Evolutionary conservation across 768 basidiomycete species (phyloP).

Genomic region (Suillus cothurnatus): DNA sequence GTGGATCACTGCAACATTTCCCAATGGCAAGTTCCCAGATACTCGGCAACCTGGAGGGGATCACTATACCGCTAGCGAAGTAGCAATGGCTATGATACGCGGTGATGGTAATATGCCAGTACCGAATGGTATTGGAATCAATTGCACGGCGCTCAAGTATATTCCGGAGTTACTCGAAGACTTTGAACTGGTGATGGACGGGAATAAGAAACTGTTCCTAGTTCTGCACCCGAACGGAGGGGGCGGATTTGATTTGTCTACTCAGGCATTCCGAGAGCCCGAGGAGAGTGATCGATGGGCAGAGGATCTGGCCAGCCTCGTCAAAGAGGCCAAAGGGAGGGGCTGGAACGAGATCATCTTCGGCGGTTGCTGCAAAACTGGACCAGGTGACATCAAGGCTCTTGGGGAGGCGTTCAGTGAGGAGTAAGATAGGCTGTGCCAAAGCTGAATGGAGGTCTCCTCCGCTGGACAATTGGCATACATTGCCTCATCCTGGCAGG

Average conservation of each 20-base stretch:
- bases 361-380: conserved; percentile 73
- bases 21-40: conserved; percentile 50
- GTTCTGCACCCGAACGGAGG: conserved; percentile 77
- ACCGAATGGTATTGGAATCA: conserved; percentile 69
- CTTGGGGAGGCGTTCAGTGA: conserved; percentile 10
- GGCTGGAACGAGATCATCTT: conserved; percentile 56
- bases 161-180: conserved; percentile 42
- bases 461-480: not conserved
- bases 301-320: conserved; percentile 26
- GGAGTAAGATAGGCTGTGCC: not conserved
- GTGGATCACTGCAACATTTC: conserved; percentile 76
- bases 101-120: conserved; percentile 23
- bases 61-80: conserved; percentile 36
- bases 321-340: conserved; percentile 22
- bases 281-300: conserved; percentile 37
- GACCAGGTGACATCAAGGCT: conserved; percentile 51
- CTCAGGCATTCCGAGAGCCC: conserved; percentile 43
- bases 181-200: conserved; percentile 32
- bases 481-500: not conserved
- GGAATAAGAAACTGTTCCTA: conserved; percentile 45
- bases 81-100: conserved; percentile 45
- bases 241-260: conserved; percentile 50
- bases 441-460: not conserved
- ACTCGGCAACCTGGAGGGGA: conserved; percentile 27
- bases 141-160: conserved; percentile 61